Percentiles rank a stretch among this genome's conserved stretches.
Conservation (phyloP, 2,329 filamentous ascomycete species). For the Myriangium duriaei region DNA sequence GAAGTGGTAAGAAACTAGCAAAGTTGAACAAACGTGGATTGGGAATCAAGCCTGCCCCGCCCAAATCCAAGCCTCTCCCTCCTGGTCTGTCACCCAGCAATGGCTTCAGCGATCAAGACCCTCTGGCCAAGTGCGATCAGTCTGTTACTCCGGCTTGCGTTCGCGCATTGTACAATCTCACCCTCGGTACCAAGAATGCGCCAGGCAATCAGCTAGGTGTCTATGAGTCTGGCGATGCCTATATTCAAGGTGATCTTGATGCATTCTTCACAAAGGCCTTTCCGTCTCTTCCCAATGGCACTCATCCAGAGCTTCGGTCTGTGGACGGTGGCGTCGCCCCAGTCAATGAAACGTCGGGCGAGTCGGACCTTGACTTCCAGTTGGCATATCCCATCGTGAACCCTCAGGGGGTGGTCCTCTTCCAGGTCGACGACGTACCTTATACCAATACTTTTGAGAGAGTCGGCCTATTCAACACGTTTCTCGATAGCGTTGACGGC, state of each 20-base stretch:
- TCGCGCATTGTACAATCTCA: constrained; percentile 29
- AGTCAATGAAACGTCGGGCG: constrained; percentile 13
- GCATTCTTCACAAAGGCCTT: constrained; percentile 3
- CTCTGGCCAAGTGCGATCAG: constrained; percentile 19
- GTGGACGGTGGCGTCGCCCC: constrained; percentile 9
- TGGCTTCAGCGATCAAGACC: constrained; percentile 6
- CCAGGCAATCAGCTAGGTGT: constrained; percentile 19
- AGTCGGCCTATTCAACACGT: constrained; percentile 30
- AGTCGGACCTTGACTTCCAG: constrained; percentile 37
- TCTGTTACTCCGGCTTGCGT: constrained; percentile 29
- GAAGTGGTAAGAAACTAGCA: constrained; percentile 8
- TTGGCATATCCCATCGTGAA: constrained; percentile 37
- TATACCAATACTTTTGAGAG: constrained; percentile 19
- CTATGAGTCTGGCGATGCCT: constrained; percentile 13
- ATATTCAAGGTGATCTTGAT: constrained; percentile 13
- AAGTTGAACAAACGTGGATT: constrained; percentile 17
- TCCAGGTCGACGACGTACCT: constrained; percentile 34
- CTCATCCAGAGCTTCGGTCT: constrained; percentile 5
- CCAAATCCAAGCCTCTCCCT: background rate
- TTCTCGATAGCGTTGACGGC: constrained; percentile 40
- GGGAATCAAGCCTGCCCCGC: constrained; percentile 11
- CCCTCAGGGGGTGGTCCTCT: constrained; percentile 34
- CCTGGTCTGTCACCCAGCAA: background rate
- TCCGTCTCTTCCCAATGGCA: constrained; percentile 9
- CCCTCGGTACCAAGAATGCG: constrained; percentile 21